Base-by-base conservation (phyloP, 2,329 filamentous ascomycete species). In the Neonectria coccinea region DNA sequence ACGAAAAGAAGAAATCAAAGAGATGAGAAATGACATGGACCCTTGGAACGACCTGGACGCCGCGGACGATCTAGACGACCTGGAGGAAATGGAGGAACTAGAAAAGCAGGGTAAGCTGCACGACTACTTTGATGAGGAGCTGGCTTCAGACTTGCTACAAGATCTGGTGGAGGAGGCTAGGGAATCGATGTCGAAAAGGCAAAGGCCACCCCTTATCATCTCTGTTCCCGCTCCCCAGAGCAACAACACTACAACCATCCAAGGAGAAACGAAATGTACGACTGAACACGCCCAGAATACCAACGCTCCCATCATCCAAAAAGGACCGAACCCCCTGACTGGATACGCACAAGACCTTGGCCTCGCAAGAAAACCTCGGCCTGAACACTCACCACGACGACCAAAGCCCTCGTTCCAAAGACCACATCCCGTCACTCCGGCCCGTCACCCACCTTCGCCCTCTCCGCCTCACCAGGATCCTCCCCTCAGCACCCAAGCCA, bases 401-500 rank as follows among this genome's bases (percentile, higher is more conserved):
- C 36, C 14, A 6, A 39, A 51, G 11, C 50, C 47, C 20, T 4
- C 29, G 27, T 20, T 51, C 29, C 52, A 65, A 18, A 50, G n/a
- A 22, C 56, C 51, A 25, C 56, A 39, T 20, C 48, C 59, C 58
- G 48, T 54, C 25, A 33, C 61, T 20, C n/a, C 39, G 3, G 44
- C 58, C 20, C 62, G 29, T 25, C 52, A 29, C n/a, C 56, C 62
- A 29, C 55, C 68, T 39, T 67, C 62, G 22, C 59, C 64, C 12
- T 70, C 68, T 3, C 67, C 59, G 4, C 68, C 69, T 1, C 67
- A 39, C 1, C 73, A 76, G 41, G 48, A 62, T 2, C 78, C 77
- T 3, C 79, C 79, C 2, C 69, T 76, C 25, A 85, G 83, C 67
- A 88, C 86, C 0, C 86, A 88, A 64, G 77, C 81, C 9, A 86